These are phyloP conservation scores for Dentipellis sp. DNA, from an alignment of 768 basidiomycete species.

Conservation along the genomic window DNA sequence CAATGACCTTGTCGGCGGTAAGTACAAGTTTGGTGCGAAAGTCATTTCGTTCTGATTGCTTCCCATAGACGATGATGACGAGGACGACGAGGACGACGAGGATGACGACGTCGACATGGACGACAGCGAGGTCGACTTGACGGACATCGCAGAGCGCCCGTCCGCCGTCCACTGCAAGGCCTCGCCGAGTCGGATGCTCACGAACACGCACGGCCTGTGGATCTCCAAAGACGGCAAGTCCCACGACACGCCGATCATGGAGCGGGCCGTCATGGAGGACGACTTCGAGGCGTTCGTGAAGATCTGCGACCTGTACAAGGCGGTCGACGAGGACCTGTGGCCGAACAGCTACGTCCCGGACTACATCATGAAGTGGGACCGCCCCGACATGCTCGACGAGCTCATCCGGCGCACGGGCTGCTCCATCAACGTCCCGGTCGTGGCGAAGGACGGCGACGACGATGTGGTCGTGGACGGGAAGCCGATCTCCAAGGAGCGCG, in stretches of 20 bases:
- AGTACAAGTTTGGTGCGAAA: not conserved
- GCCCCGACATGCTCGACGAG: conserved; percentile 44
- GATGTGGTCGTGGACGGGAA: conserved; percentile 21
- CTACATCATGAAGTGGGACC: conserved; percentile 32
- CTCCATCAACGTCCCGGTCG: conserved; percentile 14
- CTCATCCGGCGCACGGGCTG: conserved; percentile 43
- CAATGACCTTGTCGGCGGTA: not conserved
- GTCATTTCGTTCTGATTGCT: not conserved
- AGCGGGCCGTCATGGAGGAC: conserved; percentile 30
- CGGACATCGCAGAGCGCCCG: conserved; percentile 42
- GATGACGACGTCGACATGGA: conserved; percentile 32
- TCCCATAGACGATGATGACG: conserved; percentile 13
- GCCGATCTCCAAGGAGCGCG: conserved; percentile 25
- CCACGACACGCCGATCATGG: conserved; percentile 18
- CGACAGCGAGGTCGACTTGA: conserved; percentile 34
- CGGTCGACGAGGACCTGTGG: conserved; percentile 22
- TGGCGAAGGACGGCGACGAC: conserved; percentile 25
- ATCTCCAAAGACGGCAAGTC: not conserved
- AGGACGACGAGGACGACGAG: conserved; percentile 21
- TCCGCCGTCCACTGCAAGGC: conserved; percentile 33
- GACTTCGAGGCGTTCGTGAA: conserved; percentile 45
- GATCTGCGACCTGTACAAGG: conserved; percentile 34
- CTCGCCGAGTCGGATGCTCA: conserved; percentile 30
- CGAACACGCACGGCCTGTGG: conserved; percentile 5
- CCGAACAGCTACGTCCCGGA: conserved; percentile 12